Percentiles rank a stretch among this genome's conserved stretches.
Evolutionary conservation across 495 filamentous ascomycete species (phyloP).

Genomic region (Acidiella bohemica): DNA sequence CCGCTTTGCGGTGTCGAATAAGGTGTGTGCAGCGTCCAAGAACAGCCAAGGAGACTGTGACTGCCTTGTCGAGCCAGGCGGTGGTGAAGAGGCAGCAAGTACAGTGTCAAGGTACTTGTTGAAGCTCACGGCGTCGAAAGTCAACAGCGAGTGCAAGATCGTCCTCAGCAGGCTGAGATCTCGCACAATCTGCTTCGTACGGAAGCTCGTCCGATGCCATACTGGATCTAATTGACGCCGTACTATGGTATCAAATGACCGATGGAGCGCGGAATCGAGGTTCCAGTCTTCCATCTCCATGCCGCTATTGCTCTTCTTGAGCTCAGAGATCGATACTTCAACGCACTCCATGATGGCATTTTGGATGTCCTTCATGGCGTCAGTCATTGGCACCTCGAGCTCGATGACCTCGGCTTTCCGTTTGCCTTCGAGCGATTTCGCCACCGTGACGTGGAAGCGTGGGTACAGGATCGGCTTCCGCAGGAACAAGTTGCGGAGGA

Average conservation of each 20-base stretch:
- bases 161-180: conserved; percentile 74
- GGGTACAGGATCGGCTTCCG: conserved; percentile 84
- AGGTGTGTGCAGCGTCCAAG: conserved; percentile 83
- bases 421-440: conserved; percentile 73
- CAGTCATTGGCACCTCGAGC: conserved; percentile 91
- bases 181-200: conserved; percentile 82
- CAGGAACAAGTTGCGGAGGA: conserved; percentile 87
- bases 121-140: conserved; percentile 83
- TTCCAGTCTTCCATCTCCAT: conserved; percentile 98
- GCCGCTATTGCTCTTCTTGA: conserved; percentile 77
- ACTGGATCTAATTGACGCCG: conserved; percentile 86
- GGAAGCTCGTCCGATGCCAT: conserved; percentile 93
- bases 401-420: conserved; percentile 96
- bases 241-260: conserved; percentile 80
- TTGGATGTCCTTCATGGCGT: conserved; percentile 84
- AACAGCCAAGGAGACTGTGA: conserved; percentile 94
- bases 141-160: conserved; percentile 73
- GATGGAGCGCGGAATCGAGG: conserved; percentile 82
- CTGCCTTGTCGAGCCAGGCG: conserved; percentile 73
- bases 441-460: conserved; percentile 83
- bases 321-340: conserved; percentile 79
- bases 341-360: conserved; percentile 93
- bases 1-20: conserved; percentile 81
- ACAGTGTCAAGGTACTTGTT: conserved; percentile 90
- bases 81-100: conserved; percentile 74